Percentiles rank a stretch among this genome's conserved stretches.
phyloP scores from a whole-genome alignment of 441 rosid genomes.

The Populus tomentosa region DNA sequence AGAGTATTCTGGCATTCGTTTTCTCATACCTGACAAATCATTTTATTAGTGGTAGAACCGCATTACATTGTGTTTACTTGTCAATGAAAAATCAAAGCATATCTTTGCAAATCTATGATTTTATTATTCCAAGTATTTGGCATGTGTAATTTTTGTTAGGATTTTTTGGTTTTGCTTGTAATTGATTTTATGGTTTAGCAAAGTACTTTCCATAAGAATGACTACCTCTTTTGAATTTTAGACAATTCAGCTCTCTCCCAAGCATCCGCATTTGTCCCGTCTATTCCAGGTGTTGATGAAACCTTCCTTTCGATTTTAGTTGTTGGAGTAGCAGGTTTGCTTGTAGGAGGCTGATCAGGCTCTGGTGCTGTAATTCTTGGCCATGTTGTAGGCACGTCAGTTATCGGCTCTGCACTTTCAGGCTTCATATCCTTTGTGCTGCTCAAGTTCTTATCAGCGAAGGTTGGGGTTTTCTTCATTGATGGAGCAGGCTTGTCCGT shows the following conservation, averaged over 20 bases:
- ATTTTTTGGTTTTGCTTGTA: neutral
- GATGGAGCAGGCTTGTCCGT: constrained; percentile 21
- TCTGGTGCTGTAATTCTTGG: constrained; percentile 9
- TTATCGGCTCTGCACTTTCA: neutral
- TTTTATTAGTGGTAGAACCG: neutral
- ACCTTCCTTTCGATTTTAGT: neutral
- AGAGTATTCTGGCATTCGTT: constrained; percentile 32
- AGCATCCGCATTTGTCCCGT: constrained; percentile 37
- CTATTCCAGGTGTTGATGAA: constrained; percentile 17
- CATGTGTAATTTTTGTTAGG: neutral
- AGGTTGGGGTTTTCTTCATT: constrained; percentile 18
- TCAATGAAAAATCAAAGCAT: neutral
- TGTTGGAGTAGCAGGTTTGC: constrained; percentile 14
- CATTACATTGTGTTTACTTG: neutral
- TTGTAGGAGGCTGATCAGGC: constrained; percentile 12
- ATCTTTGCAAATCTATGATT: neutral
- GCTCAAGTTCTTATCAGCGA: neutral
- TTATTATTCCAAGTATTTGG: neutral
- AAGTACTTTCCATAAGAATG: neutral
- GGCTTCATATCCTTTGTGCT: neutral
- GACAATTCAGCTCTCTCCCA: constrained; percentile 56
- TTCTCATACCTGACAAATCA: constrained; percentile 49
- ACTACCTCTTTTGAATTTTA: constrained; percentile 46
- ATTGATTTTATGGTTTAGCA: neutral
- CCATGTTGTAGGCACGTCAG: no score